Base-by-base conservation (phyloP, 2,329 filamentous ascomycete genomes). In the Beauveria caledonica region DNA sequence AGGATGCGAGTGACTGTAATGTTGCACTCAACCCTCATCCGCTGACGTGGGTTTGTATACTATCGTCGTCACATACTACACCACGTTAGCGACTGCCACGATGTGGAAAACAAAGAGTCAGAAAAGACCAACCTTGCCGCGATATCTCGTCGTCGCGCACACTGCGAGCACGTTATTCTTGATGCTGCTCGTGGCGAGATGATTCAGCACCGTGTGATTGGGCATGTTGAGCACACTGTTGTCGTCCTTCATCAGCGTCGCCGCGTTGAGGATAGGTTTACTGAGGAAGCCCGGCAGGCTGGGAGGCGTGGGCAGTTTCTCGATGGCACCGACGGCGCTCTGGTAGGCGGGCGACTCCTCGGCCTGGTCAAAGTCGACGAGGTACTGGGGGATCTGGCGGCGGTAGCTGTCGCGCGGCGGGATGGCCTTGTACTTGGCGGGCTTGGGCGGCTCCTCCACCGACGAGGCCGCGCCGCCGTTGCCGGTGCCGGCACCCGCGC, bases 141-240 rank as follows among this genome's bases (percentile, higher is more conserved):
- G 95, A 74, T 97, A 99, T 73, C 94, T 84, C n/a, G 94, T 99
- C 5, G 94, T 99, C 15, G 91, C 93, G 69, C 92, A 97, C 6
- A 96, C 95, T 39, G 94, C 94, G 65, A 99, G 80, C 27, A 97
- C 90, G 64, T 93, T 92, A 66, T 96, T 92, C 78, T 96, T 97
- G 74, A 99, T 99, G 73, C 92, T 97, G 74, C 93, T 97, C 3
- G 94, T 99, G 53, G 93, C 93, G 66, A 99, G 78, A 73, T 99
- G 94, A 67, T 99, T 99, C 64, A 99, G 78, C 36, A 97, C 91
- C 0, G 94, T 97, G 70, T 99, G 93, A 69, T 97, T 99, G 15
- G 94, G 94, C 83, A 97, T 93, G 66, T 91, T 94, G 64, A 99
- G 78, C 63, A 99, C 94, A 75, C 92, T 97, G 73, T 93, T 96